phyloP scores from a whole-genome alignment of 331 rosid species.

The Spiraea crenata region DNA sequence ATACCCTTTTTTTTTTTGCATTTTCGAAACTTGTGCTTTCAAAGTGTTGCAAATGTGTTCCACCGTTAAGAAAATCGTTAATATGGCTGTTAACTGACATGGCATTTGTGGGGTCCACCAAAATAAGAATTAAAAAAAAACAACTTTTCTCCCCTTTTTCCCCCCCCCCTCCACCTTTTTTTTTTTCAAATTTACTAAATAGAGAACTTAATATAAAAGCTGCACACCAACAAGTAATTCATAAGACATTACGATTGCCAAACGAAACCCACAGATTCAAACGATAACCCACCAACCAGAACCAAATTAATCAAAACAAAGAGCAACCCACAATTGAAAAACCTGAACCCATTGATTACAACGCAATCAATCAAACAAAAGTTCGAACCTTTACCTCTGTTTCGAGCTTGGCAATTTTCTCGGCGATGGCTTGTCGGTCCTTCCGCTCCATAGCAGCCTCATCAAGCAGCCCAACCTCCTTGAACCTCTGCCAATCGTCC shows the following conservation, averaged over 20 bases:
- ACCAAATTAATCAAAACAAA: not conserved
- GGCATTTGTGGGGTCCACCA: too few species aligned
- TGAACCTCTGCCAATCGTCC: slow-evolving; percentile 77
- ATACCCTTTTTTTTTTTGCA: too few species aligned
- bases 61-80: too few species aligned
- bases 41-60: too few species aligned
- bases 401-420: slow-evolving; percentile 59
- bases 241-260: not conserved
- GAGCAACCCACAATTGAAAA: not conserved
- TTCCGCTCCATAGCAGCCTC: slow-evolving; percentile 66
- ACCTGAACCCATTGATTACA: not conserved
- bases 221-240: slow-evolving; percentile 25
- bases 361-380: slow-evolving; percentile 5
- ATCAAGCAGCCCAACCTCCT: slow-evolving; percentile 69
- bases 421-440: slow-evolving; percentile 67
- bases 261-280: not conserved
- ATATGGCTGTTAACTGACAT: too few species aligned
- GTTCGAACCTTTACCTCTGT: slow-evolving; percentile 46
- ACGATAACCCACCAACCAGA: not conserved
- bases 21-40: too few species aligned
- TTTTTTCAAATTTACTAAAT: too few species aligned
- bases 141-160: too few species aligned
- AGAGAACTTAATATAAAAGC: too few species aligned
- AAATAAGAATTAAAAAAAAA: too few species aligned
- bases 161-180: too few species aligned